Percentiles rank a stretch among this genome's conserved stretches.
phyloP scores from a whole-genome alignment of 768 basidiomycete species.

The Auriscalpium vulgare region DNA sequence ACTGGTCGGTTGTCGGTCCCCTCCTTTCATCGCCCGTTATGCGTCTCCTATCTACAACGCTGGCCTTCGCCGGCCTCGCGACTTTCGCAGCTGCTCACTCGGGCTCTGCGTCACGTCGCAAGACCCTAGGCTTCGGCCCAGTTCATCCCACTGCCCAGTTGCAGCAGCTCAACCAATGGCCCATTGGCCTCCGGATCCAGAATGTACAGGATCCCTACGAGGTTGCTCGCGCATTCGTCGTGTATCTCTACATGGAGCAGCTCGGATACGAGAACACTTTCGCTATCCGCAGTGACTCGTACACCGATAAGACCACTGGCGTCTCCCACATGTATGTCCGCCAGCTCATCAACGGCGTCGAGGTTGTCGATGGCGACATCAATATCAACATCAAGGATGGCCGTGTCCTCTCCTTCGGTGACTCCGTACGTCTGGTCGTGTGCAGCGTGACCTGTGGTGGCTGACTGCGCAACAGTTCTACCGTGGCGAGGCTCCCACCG shows the following conservation, averaged over 20 bases:
- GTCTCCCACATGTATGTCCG: constrained; percentile 84
- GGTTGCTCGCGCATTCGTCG: constrained; percentile 58
- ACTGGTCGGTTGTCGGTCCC: constrained; percentile 1
- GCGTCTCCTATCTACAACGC: constrained; percentile 7
- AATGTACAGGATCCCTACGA: constrained; percentile 39
- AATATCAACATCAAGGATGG: constrained; percentile 90
- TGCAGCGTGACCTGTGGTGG: neutral
- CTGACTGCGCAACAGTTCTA: constrained; percentile 53
- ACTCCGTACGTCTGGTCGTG: constrained; percentile 51
- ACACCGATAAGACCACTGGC: constrained; percentile 80
- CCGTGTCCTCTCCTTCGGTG: constrained; percentile 76
- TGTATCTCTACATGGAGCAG: constrained; percentile 36
- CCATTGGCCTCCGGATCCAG: constrained; percentile 11
- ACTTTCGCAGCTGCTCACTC: constrained; percentile 9
- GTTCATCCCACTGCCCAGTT: constrained; percentile 66
- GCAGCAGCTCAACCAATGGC: constrained; percentile 36
- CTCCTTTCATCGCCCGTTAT: constrained; percentile 1
- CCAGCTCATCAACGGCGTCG: constrained; percentile 78
- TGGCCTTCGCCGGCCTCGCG: constrained; percentile 17
- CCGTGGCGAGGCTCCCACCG: constrained; percentile 44
- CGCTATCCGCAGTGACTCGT: constrained; percentile 72
- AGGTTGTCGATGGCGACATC: constrained; percentile 86
- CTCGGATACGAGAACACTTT: constrained; percentile 34
- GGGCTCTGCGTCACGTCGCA: constrained; percentile 41
- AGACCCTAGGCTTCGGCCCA: constrained; percentile 89